phyloP scores from a whole-genome alignment of 345 rosid genomes.

The Psidium guajava region DNA sequence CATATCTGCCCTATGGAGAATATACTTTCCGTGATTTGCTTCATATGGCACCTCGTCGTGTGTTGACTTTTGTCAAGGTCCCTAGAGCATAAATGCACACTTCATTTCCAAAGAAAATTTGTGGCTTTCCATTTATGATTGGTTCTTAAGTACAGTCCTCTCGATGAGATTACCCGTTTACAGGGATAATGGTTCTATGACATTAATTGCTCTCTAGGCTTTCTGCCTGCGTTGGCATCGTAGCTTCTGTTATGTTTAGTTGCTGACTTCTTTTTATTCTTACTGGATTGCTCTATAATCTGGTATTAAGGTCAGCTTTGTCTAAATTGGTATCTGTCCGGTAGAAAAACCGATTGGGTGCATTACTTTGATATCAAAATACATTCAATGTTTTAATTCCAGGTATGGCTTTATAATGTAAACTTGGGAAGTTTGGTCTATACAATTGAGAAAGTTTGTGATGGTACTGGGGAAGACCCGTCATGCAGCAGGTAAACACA shows the following conservation, averaged over 20 bases:
- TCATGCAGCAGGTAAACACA: slow-evolving; percentile 59
- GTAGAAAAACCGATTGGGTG: neutral
- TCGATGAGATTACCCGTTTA: neutral
- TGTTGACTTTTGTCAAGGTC: neutral
- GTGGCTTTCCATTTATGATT: neutral
- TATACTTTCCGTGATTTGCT: neutral
- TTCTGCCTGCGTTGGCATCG: neutral
- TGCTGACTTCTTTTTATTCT: neutral
- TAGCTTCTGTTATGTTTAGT: neutral
- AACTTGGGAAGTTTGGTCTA: slow-evolving; percentile 53
- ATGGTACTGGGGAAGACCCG: slow-evolving; percentile 89
- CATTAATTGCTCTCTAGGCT: neutral
- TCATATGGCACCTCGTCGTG: neutral
- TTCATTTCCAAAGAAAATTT: neutral
- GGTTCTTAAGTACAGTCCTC: neutral
- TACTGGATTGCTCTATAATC: neutral
- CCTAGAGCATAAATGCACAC: neutral
- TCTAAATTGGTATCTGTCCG: neutral
- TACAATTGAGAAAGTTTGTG: slow-evolving; percentile 65
- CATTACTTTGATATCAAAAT: neutral
- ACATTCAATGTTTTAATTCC: slow-evolving; percentile 1
- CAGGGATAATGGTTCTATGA: neutral
- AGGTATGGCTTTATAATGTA: slow-evolving; percentile 62
- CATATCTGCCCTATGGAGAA: neutral
- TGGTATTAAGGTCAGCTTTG: neutral